Base-by-base conservation (phyloP, 306 rosid species). In the Mimosa pudica region DNA sequence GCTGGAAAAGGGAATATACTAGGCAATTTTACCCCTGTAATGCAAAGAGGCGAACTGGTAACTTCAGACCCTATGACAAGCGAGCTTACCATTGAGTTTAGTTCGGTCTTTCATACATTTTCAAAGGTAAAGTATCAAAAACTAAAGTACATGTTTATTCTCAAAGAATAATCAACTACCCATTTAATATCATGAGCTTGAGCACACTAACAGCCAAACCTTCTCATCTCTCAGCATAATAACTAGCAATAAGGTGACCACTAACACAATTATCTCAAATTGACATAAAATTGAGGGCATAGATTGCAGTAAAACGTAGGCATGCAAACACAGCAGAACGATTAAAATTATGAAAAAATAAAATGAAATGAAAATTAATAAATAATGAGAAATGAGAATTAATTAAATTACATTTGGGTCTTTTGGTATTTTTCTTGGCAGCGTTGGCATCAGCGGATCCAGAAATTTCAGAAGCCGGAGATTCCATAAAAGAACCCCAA, bases 371-470 rank as follows among this genome's bases (percentile, higher is more conserved):
- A 65, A 20, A 70, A 0, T 44, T 7, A 55, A 11, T 52, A 73
- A 57, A 83, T n/a, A 20, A 38, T 14, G 30, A 67, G 33, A 70
- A 73, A 80, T 35, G 10, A 65, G 30, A 70, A 0, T 44, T 7
- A 67, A 79, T 54, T 42, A 64, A 72, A 69, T 79, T 88, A 95
- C 98, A 95, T 86, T 95, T 92, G 30, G 98, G 98, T 58, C 98
- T 89, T 89, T 95, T 95, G 57, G 96, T 85, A 73, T 90, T 84
- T 85, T 94, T 87, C 81, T 93, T 85, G 20, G 91, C n/a, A 73
- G 93, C 82, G 5, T 95, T 75, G 35, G 89, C 30, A 85, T 92
- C 98, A 76, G 89, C 76, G 79, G 98, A 94, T 94, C 95, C 98
- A 82, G 88, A 69, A 48, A 62, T 90, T n/a, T 78, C 91, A 1